Evolutionary conservation across 1,284 basidiomycete species (phyloP).

Genomic region (Pascua guehoae): DNA sequence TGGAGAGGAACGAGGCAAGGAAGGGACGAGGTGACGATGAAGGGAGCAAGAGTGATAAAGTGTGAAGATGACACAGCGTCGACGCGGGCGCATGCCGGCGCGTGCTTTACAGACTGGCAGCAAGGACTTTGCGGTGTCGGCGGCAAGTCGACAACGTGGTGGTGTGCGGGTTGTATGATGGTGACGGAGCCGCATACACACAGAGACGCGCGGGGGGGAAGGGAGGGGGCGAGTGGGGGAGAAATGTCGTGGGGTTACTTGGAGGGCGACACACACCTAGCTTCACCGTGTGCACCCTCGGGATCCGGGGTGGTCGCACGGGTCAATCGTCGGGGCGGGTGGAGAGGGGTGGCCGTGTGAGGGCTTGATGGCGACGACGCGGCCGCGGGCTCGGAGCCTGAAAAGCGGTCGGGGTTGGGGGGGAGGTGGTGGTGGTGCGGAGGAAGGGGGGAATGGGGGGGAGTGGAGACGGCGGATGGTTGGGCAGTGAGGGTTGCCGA

Average conservation of each 20-base stretch:
- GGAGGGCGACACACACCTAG: conserved; percentile 12
- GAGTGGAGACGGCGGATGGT: neutral
- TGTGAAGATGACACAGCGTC: too few species aligned
- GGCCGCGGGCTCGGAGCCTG: neutral
- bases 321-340: conserved; percentile 5
- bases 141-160: too few species aligned
- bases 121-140: too few species aligned
- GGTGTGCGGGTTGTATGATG: too few species aligned
- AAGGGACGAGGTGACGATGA: too few species aligned
- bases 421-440: neutral
- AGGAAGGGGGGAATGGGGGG: neutral
- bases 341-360: neutral
- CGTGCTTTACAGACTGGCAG: too few species aligned
- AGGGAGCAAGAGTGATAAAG: too few species aligned
- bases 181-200: too few species aligned
- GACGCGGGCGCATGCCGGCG: too few species aligned
- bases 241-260: neutral
- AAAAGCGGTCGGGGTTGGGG: neutral
- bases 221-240: neutral
- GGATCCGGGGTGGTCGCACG: conserved; percentile 14
- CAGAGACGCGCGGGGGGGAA: too few species aligned
- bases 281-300: conserved; percentile 26
- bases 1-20: too few species aligned
- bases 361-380: neutral
- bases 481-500: neutral